A percentile compares a stretch with the other conserved stretches of the same genome.
Conservation (phyloP, 1,139 yeast species). For the Sugiyamaella xylanicola region DNA sequence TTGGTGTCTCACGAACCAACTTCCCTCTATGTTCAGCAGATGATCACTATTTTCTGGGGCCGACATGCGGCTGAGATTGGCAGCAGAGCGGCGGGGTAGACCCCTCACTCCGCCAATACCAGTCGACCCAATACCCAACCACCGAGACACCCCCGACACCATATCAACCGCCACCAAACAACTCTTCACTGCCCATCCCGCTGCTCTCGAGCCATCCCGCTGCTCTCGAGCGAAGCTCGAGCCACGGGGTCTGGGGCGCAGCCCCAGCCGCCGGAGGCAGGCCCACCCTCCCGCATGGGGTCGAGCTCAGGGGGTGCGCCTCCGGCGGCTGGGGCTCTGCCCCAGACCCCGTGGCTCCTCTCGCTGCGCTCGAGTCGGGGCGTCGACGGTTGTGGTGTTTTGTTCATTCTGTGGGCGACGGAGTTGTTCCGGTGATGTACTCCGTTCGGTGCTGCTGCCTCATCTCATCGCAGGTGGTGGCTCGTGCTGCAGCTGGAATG, state of each 20-base stretch:
- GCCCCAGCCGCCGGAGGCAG: conserved; percentile 1
- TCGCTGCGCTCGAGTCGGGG: not conserved
- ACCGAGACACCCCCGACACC: no score
- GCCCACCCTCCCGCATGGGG: not conserved
- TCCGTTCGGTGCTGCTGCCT: not conserved
- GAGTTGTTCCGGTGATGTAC: not conserved
- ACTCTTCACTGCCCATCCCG: no score
- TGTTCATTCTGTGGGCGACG: no score
- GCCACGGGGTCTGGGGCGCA: not conserved
- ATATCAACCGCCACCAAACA: no score
- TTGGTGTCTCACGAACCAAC: not conserved
- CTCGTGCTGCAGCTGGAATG: not conserved
- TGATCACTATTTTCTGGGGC: not conserved
- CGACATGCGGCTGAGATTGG: not conserved
- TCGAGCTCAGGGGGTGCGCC: not conserved
- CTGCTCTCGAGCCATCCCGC: no score
- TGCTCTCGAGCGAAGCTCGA: not conserved
- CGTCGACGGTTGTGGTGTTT: not conserved
- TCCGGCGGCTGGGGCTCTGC: not conserved
- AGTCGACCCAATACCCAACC: no score
- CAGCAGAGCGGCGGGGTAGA: not conserved
- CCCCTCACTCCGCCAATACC: no score
- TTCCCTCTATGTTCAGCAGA: no score
- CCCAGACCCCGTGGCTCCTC: not conserved
- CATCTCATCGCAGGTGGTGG: not conserved